Evolutionary conservation across 805 yeast genomes (phyloP).

Genomic region (Zygotorulaspora florentina): DNA sequence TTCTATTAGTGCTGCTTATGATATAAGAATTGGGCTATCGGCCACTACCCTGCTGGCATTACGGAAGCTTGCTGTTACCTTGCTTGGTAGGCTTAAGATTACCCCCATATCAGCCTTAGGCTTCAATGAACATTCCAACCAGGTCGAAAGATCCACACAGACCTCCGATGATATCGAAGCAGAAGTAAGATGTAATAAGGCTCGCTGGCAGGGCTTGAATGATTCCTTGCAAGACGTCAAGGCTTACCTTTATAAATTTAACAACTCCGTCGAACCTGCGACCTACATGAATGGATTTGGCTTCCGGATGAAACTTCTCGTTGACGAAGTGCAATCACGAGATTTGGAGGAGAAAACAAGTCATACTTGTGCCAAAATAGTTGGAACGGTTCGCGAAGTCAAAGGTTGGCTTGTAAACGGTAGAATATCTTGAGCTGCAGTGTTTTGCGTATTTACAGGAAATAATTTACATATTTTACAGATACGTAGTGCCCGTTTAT

Average conservation of each 20-base stretch:
- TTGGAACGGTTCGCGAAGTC: slow-evolving; percentile 34
- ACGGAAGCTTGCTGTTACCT: slow-evolving; percentile 28
- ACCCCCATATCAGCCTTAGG: slow-evolving; percentile 43
- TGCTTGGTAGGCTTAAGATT: slow-evolving; percentile 26
- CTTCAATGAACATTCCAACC: slow-evolving; percentile 37
- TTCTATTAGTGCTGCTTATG: slow-evolving; percentile 36
- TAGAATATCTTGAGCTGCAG: slow-evolving; percentile 23
- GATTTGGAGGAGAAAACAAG: slow-evolving; percentile 7
- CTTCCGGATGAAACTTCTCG: slow-evolving; percentile 30
- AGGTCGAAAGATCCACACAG: slow-evolving; percentile 30
- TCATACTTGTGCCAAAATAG: slow-evolving; percentile 19
- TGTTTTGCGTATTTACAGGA: neutral
- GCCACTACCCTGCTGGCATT: slow-evolving; percentile 29
- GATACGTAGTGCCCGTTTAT: neutral
- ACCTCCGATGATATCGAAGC: slow-evolving; percentile 23
- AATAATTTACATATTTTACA: neutral
- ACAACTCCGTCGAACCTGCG: slow-evolving; percentile 12
- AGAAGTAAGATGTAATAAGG: slow-evolving; percentile 2
- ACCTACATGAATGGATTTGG: slow-evolving; percentile 26
- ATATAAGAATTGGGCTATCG: slow-evolving; percentile 38
- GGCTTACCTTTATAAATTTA: slow-evolving; percentile 30
- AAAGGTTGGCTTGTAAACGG: slow-evolving; percentile 43
- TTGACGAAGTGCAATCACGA: slow-evolving; percentile 20
- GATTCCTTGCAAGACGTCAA: slow-evolving; percentile 32
- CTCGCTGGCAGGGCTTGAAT: slow-evolving; percentile 17